These are phyloP conservation scores for Acer negundo DNA, from an alignment of 345 rosid genomes.

Conservation along the genomic window DNA sequence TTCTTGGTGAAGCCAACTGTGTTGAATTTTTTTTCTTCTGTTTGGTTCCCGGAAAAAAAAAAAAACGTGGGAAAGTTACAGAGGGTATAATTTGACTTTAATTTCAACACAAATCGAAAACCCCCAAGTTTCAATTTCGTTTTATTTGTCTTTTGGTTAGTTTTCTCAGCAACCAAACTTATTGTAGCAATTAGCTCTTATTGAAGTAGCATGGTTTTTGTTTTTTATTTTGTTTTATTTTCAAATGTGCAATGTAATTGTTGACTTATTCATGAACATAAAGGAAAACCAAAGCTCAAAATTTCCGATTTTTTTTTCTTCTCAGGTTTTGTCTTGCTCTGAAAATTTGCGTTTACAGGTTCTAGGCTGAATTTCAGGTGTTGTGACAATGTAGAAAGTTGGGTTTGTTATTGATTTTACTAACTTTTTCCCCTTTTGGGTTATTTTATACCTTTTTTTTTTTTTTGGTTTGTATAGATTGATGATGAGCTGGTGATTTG, in stretches of 20 bases:
- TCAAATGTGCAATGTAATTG: not conserved
- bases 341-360: slow-evolving; percentile 5
- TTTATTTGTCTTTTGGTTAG: not conserved
- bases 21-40: not conserved
- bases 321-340: not conserved
- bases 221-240: not conserved
- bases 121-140: not conserved
- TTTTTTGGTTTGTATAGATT: slow-evolving; percentile 15
- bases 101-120: not conserved
- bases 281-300: not conserved
- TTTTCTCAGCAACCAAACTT: not conserved
- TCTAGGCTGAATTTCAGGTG: not conserved
- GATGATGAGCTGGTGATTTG: slow-evolving; percentile 34
- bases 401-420: not conserved
- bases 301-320: not conserved
- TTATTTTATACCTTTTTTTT: slow-evolving; percentile 3
- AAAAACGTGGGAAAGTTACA: not conserved
- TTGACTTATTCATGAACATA: not conserved
- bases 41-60: not conserved
- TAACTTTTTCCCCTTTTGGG: not conserved
- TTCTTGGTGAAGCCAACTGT: not conserved
- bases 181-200: not conserved
- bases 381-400: not conserved
- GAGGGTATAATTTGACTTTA: not conserved
- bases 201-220: slow-evolving; percentile 5